A percentile compares a stretch with the other conserved stretches of the same genome.
These are phyloP conservation scores for Pelargonium citronellum DNA, from an alignment of 441 rosid species.

Conservation along the genomic window DNA sequence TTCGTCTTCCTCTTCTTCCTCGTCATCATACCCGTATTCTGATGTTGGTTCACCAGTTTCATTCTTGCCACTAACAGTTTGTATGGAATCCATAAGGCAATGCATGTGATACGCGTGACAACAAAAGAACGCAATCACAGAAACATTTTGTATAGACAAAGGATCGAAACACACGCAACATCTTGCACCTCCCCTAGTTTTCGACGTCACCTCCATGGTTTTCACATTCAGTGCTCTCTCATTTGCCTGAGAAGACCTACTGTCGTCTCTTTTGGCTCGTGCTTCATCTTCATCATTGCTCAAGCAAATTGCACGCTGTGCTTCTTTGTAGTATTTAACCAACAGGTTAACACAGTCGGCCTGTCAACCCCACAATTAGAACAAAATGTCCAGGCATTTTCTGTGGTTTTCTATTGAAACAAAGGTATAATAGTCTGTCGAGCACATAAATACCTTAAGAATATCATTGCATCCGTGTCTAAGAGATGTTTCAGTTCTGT, in stretches of 20 bases:
- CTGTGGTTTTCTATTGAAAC: neutral
- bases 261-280: conserved; percentile 45
- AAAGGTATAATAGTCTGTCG: conserved; percentile 6
- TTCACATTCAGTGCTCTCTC: conserved; percentile 40
- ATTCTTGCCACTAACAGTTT: conserved; percentile 39
- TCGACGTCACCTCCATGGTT: conserved; percentile 76
- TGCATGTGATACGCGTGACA: conserved; percentile 86
- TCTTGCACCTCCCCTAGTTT: conserved; percentile 81
- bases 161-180: conserved; percentile 96
- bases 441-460: conserved; percentile 57
- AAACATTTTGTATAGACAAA: conserved; percentile 69
- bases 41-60: conserved; percentile 31
- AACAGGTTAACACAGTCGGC: conserved; percentile 88
- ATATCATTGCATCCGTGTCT: conserved; percentile 95
- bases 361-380: conserved; percentile 34
- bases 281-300: conserved; percentile 63
- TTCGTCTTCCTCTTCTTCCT: conserved; percentile 43
- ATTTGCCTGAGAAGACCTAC: conserved; percentile 35
- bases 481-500: conserved; percentile 95
- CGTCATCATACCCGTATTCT: conserved; percentile 39
- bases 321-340: conserved; percentile 85
- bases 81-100: conserved; percentile 78
- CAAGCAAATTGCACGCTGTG: conserved; percentile 66
- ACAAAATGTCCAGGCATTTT: conserved; percentile 17
- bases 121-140: conserved; percentile 79